Base-by-base conservation (phyloP, 129 eudicot species). In the Pseudognaphalium luteoalbum region DNA sequence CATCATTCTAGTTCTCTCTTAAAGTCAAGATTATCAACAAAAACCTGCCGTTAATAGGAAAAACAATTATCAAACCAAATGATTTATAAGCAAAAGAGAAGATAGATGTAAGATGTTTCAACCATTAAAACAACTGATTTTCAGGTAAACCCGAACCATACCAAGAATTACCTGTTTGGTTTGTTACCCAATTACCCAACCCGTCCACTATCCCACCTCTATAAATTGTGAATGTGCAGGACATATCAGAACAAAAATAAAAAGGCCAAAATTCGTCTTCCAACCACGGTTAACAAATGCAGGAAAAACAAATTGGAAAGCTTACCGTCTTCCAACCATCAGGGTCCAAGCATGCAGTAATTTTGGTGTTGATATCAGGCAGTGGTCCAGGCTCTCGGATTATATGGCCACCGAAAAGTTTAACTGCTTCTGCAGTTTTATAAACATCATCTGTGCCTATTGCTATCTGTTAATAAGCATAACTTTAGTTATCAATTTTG, bases 291-390 rank as follows among this genome's bases (percentile, higher is more conserved):
- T 25, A 25, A 25, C 28, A 25, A 25, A 25, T 25, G 28, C 28
- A 25, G 28, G 54, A 47, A n/a, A 66, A 35, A 3, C 2, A 66
- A 7, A 62, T 62, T 62, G 35, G 9, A 66, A 33, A 44, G 6
- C 73, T 82, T 88, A 93, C 98, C 75, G 97, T 72, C 68, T 90
- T 87, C 97, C 97, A 93, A 74, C 98, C 97, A 91, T 93, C 97
- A 70, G 97, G 98, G 86, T 93, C 98, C 72, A 88, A 76, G 80
- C 98, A 93, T 6, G 98, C 91, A 28, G 93, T 88, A 57, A 93
- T 93, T 84, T 93, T 93, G 79, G 98, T 93, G 84, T 68, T 87
- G 60, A 90, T 90, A 32, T 92, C 93, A 54, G 98, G 97, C 69
- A 93, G 39, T 0, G 98, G 98, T 76, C 98, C 98, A 11, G 98